A percentile compares a stretch with the other conserved stretches of the same genome.
Conservation (phyloP, 2,329 filamentous ascomycete species). For the Verticillium tricorpus region DNA sequence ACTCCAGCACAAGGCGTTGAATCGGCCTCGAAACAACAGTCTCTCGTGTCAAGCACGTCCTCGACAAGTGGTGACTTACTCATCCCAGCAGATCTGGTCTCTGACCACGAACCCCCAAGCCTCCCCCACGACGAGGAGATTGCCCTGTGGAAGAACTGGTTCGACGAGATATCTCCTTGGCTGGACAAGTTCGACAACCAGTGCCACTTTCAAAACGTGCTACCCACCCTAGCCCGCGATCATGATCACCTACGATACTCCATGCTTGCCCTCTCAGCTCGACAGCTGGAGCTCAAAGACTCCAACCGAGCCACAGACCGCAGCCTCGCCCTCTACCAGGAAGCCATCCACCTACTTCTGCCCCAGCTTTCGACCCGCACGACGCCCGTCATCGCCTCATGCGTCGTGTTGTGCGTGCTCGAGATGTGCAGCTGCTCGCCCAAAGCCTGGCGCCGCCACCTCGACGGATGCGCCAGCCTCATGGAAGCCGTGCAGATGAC, state of each 20-base stretch:
- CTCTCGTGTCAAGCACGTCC: neutral
- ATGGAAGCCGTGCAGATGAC: slow-evolving; percentile 46
- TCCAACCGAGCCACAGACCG: slow-evolving; percentile 26
- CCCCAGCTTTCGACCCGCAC: slow-evolving; percentile 41
- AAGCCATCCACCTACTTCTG: slow-evolving; percentile 44
- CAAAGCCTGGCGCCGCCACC: slow-evolving; percentile 45
- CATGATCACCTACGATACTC: slow-evolving; percentile 41
- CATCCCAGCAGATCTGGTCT: neutral
- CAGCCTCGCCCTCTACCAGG: slow-evolving; percentile 44
- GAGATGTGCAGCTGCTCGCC: slow-evolving; percentile 48
- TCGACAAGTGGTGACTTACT: neutral
- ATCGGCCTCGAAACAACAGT: neutral
- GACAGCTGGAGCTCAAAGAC: slow-evolving; percentile 43
- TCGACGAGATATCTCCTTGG: slow-evolving; percentile 37
- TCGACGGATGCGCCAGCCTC: slow-evolving; percentile 47
- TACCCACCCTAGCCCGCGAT: slow-evolving; percentile 40
- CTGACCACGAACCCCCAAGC: slow-evolving; percentile 9
- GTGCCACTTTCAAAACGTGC: slow-evolving; percentile 40
- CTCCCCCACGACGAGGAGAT: slow-evolving; percentile 24
- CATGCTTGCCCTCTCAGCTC: slow-evolving; percentile 45
- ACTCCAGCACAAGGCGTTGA: neutral
- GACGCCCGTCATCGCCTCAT: slow-evolving; percentile 46
- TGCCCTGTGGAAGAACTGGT: slow-evolving; percentile 34
- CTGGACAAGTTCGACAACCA: slow-evolving; percentile 50
- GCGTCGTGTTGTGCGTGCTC: slow-evolving; percentile 48